These are phyloP conservation scores for Diaporthe citrichinensis DNA, from an alignment of 2,329 filamentous ascomycete genomes.

Conservation along the genomic window DNA sequence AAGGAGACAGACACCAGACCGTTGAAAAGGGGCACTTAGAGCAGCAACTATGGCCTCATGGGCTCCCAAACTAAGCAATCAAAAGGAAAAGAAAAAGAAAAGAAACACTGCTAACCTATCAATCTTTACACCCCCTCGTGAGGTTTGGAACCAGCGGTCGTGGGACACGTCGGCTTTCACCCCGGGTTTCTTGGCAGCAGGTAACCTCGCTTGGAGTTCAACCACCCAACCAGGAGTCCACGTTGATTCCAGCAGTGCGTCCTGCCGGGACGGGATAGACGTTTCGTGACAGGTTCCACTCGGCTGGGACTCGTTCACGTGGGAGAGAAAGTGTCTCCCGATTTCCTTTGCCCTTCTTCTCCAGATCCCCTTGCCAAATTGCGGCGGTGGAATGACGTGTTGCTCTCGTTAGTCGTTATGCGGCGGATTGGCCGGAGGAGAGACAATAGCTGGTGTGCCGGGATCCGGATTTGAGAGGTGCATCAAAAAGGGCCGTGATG, in stretches of 20 bases:
- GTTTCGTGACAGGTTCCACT: slow-evolving; percentile 30
- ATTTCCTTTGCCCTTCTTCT: background rate
- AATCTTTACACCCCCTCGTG: background rate
- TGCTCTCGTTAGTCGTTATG: background rate
- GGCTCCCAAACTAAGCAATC: background rate
- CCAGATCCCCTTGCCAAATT: slow-evolving; percentile 1
- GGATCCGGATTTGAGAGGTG: background rate
- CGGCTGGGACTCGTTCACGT: slow-evolving; percentile 20
- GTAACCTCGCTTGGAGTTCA: slow-evolving; percentile 7
- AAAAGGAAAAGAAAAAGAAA: background rate
- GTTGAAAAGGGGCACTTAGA: background rate
- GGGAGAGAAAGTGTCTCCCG: background rate
- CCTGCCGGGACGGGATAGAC: background rate
- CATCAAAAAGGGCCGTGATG: background rate
- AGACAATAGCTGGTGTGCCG: slow-evolving; percentile 1
- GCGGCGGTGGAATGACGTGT: background rate
- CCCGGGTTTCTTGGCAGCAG: slow-evolving; percentile 5
- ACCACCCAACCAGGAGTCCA: background rate
- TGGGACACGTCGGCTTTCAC: slow-evolving; percentile 21
- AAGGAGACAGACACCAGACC: background rate
- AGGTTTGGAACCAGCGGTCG: slow-evolving; percentile 9
- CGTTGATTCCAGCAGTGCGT: background rate
- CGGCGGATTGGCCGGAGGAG: background rate
- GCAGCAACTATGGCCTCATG: background rate
- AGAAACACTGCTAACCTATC: background rate